These are phyloP conservation scores for Pleurozium schreberi DNA, from an alignment of 225 moss, liverwort and hornwort species.

Conservation along the genomic window DNA sequence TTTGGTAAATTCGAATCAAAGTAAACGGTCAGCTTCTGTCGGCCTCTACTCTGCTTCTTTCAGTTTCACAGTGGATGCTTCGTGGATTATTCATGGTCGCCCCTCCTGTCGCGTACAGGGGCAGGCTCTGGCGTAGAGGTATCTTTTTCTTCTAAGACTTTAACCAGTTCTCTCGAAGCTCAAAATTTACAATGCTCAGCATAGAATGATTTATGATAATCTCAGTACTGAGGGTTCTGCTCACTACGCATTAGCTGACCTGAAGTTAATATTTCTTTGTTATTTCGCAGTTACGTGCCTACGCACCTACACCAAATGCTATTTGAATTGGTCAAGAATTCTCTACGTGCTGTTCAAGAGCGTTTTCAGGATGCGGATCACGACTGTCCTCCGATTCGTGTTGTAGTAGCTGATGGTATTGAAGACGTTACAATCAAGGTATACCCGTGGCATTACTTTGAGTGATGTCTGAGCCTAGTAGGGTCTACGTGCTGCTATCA, in stretches of 20 bases:
- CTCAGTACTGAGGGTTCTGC: background rate
- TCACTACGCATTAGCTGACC: background rate
- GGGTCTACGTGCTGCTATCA: background rate
- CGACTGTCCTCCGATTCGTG: slow-evolving; percentile 71
- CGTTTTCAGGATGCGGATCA: slow-evolving; percentile 68
- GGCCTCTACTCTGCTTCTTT: background rate
- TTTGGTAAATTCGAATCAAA: background rate
- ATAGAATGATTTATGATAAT: background rate
- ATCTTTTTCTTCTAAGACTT: background rate
- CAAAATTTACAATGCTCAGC: background rate
- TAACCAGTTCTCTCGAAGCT: background rate
- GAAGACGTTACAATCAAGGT: slow-evolving; percentile 91
- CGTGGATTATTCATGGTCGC: background rate
- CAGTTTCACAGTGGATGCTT: background rate
- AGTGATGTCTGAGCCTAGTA: background rate
- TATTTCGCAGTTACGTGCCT: slow-evolving; percentile 66
- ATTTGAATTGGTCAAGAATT: slow-evolving; percentile 85
- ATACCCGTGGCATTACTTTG: background rate
- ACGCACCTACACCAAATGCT: slow-evolving; percentile 89
- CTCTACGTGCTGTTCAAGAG: slow-evolving; percentile 85
- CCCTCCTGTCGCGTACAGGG: background rate
- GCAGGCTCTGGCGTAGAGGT: background rate
- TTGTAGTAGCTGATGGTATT: slow-evolving; percentile 79
- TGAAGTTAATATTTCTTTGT: background rate
- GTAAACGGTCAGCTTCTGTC: background rate